Conservation (phyloP, 2,329 filamentous ascomycete species). For the Fusarium caatingaense region DNA sequence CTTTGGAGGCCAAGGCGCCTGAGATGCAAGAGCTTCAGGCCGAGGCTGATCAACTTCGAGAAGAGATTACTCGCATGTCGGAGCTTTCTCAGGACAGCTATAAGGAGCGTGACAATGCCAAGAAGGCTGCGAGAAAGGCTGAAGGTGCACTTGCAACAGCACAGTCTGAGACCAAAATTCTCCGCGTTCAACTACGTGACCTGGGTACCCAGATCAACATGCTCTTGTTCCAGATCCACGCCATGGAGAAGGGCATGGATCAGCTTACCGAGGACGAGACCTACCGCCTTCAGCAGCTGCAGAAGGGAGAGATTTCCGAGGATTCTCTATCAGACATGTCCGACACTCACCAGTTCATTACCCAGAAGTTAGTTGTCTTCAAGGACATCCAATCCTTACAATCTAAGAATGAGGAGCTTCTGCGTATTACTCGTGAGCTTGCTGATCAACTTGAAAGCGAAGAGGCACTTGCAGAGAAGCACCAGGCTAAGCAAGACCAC, state of each 20-base stretch:
- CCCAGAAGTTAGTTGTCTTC: conserved; percentile 89
- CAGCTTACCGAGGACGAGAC: conserved; percentile 78
- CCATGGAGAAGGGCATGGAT: conserved; percentile 81
- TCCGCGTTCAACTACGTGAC: conserved; percentile 89
- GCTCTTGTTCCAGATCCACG: conserved; percentile 86
- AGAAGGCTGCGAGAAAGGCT: conserved; percentile 81
- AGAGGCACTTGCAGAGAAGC: conserved; percentile 77
- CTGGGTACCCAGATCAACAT: conserved; percentile 91
- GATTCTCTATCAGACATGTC: conserved; percentile 79
- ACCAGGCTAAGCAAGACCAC: conserved; percentile 71
- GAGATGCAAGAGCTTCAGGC: conserved; percentile 87
- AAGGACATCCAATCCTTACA: conserved; percentile 86
- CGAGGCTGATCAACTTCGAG: conserved; percentile 83
- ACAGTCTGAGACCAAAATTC: conserved; percentile 78
- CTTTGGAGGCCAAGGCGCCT: conserved; percentile 86
- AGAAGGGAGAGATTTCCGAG: conserved; percentile 79
- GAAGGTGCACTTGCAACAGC: conserved; percentile 75
- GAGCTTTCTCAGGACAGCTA: conserved; percentile 84
- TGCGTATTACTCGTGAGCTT: conserved; percentile 84
- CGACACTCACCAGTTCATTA: conserved; percentile 89
- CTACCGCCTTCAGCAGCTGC: conserved; percentile 79
- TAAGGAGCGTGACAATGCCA: conserved; percentile 81
- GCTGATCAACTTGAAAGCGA: conserved; percentile 92
- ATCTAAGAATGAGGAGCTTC: conserved; percentile 85
- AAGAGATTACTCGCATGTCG: conserved; percentile 86